These are phyloP conservation scores for Phytopythium litorale DNA, from an alignment of 352 stramenopile species.

Conservation along the genomic window DNA sequence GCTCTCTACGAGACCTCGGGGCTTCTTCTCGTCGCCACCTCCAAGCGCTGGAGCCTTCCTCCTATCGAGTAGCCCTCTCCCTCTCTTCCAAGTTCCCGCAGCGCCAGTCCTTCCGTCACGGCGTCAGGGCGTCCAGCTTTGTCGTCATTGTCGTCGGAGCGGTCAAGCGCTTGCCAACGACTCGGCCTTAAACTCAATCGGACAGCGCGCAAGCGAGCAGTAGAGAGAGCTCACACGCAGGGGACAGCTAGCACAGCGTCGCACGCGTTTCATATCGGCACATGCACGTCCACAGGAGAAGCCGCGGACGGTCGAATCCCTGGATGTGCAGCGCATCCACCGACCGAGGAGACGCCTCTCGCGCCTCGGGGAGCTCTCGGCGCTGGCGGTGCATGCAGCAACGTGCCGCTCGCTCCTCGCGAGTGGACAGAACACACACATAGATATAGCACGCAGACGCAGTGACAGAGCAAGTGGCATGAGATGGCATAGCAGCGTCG, in stretches of 20 bases:
- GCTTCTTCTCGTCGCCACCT: neutral
- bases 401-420: neutral
- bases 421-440: neutral
- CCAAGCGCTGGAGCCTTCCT: neutral
- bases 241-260: neutral
- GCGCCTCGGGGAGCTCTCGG: neutral
- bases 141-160: neutral
- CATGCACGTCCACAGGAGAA: neutral
- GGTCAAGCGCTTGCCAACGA: neutral
- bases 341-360: neutral
- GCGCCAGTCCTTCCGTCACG: neutral
- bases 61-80: neutral
- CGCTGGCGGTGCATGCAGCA: neutral
- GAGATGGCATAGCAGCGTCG: neutral
- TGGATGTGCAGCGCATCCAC: neutral
- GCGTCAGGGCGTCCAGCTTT: neutral
- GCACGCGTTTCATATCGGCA: conserved; percentile 3
- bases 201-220: neutral
- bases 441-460: too few relatives aligned
- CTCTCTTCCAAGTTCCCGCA: neutral
- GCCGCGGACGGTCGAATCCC: neutral
- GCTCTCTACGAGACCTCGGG: neutral
- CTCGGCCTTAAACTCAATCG: conserved; percentile 24
- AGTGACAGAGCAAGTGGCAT: neutral
- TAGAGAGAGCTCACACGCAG: neutral